Conservation (phyloP, 1,284 basidiomycete genomes). For the Grifola frondosa region DNA sequence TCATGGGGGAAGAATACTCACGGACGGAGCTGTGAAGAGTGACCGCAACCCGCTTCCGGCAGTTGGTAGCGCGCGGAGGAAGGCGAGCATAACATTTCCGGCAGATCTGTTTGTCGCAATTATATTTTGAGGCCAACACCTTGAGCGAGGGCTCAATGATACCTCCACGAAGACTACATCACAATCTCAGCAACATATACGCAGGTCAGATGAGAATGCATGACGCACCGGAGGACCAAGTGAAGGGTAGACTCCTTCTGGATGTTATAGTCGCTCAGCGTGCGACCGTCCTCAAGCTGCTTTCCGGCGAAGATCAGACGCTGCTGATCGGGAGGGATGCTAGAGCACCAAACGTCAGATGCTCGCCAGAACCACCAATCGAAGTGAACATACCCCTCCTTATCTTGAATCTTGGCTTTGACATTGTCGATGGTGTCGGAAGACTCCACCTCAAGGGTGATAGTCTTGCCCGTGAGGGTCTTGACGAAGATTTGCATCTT, state of each 20-base stretch:
- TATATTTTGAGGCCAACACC: constrained; percentile 95
- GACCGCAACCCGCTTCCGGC: constrained; percentile 92
- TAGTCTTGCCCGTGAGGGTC: constrained; percentile 96
- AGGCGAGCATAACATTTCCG: constrained; percentile 99
- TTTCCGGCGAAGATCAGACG: constrained; percentile 94
- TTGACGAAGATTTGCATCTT: constrained; percentile 95
- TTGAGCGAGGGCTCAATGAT: constrained; percentile 99
- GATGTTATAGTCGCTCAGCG: constrained; percentile 95
- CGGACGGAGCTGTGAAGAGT: constrained; percentile 95
- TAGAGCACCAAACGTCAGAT: constrained; percentile 26
- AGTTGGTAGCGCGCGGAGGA: constrained; percentile 98
- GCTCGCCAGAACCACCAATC: neutral
- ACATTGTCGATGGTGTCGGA: constrained; percentile 95
- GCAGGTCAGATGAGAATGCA: neutral
- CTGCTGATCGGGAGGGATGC: constrained; percentile 92
- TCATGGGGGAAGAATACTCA: constrained; percentile 41
- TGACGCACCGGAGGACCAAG: constrained; percentile 84
- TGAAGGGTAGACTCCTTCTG: constrained; percentile 99
- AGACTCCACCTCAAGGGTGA: constrained; percentile 98
- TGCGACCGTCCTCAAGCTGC: constrained; percentile 96
- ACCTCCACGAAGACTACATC: constrained; percentile 89
- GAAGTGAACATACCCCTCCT: constrained; percentile 70
- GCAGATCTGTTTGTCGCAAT: constrained; percentile 98
- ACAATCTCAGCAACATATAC: neutral
- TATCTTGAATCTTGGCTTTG: constrained; percentile 90